These are phyloP conservation scores for Metschnikowia anglica DNA, from an alignment of 805 yeast genomes.

Conservation along the genomic window DNA sequence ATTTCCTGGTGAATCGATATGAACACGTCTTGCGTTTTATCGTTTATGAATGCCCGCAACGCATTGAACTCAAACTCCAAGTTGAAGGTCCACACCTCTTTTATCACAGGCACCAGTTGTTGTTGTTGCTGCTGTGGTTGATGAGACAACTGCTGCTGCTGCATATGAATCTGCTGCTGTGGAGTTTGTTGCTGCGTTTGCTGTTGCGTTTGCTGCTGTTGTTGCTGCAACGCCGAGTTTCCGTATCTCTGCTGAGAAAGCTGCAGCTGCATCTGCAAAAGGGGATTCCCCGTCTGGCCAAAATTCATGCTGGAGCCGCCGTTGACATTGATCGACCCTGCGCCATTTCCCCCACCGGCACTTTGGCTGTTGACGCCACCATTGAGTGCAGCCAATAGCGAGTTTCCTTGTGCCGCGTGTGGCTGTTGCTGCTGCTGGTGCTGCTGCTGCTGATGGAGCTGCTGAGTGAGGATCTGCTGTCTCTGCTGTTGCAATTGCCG, in stretches of 20 bases:
- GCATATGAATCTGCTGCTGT: slow-evolving; percentile 32
- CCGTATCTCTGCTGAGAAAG: slow-evolving; percentile 24
- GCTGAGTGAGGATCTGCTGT: slow-evolving; percentile 35
- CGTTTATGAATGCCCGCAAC: slow-evolving; percentile 57
- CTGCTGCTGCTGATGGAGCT: slow-evolving; percentile 30
- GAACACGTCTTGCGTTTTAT: slow-evolving; percentile 46
- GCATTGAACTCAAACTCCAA: slow-evolving; percentile 64
- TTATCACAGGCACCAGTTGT: slow-evolving; percentile 47
- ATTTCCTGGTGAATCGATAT: slow-evolving; percentile 85
- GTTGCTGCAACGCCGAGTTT: slow-evolving; percentile 9
- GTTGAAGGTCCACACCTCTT: slow-evolving; percentile 75
- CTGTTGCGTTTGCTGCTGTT: slow-evolving; percentile 16
- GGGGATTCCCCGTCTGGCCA: slow-evolving; percentile 26
- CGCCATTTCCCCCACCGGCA: slow-evolving; percentile 1
- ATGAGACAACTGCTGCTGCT: slow-evolving; percentile 12
- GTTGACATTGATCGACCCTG: slow-evolving; percentile 10
- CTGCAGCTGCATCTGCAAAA: slow-evolving; percentile 31
- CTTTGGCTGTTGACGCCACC: slow-evolving; percentile 21
- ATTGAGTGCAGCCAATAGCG: slow-evolving; percentile 38
- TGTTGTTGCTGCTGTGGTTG: slow-evolving; percentile 12
- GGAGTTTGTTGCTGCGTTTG: slow-evolving; percentile 14
- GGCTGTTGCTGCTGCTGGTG: slow-evolving; percentile 31
- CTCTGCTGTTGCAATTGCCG: slow-evolving; percentile 30
- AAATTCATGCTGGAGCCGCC: slow-evolving; percentile 13
- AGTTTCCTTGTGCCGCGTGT: slow-evolving; percentile 26